phyloP scores from a whole-genome alignment of 2,329 filamentous ascomycete species.

The Diaporthe vaccinii region DNA sequence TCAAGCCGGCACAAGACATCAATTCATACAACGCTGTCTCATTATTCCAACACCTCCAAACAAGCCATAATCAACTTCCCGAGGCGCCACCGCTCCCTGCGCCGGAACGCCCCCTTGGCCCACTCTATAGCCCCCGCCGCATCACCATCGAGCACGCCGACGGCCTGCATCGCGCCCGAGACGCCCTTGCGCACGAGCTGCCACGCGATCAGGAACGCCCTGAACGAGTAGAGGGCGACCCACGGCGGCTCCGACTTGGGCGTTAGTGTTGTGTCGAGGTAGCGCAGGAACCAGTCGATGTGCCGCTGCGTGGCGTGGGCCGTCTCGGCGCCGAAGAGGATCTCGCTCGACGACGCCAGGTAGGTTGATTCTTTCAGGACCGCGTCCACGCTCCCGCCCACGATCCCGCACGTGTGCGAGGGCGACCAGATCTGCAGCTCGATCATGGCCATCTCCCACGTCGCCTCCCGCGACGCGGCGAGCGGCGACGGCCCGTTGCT shows the following conservation, averaged over 20 bases:
- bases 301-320: conserved; percentile 52
- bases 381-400: conserved; percentile 53
- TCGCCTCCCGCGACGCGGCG: conserved; percentile 49
- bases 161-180: conserved; percentile 51
- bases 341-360: conserved; percentile 49
- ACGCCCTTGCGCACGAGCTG: conserved; percentile 51
- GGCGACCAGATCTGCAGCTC: conserved; percentile 58
- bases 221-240: conserved; percentile 56
- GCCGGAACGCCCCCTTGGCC: conserved; percentile 50
- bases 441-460: conserved; percentile 58
- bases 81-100: conserved; percentile 49
- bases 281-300: conserved; percentile 55
- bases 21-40: background rate
- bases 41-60: conserved; percentile 41
- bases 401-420: conserved; percentile 55
- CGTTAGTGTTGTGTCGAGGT: conserved; percentile 48
- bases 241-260: conserved; percentile 53
- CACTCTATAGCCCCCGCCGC: conserved; percentile 46
- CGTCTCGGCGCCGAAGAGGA: conserved; percentile 50
- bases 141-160: conserved; percentile 51
- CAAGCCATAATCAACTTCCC: conserved; percentile 50
- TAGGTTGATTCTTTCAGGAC: conserved; percentile 51
- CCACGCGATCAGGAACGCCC: conserved; percentile 57
- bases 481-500: conserved; percentile 13
- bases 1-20: background rate